Evolutionary conservation across 768 basidiomycete genomes (phyloP), one percentile per base, ranked within the genome.

Genomic region (Phaeotremella skinneri): DNA sequence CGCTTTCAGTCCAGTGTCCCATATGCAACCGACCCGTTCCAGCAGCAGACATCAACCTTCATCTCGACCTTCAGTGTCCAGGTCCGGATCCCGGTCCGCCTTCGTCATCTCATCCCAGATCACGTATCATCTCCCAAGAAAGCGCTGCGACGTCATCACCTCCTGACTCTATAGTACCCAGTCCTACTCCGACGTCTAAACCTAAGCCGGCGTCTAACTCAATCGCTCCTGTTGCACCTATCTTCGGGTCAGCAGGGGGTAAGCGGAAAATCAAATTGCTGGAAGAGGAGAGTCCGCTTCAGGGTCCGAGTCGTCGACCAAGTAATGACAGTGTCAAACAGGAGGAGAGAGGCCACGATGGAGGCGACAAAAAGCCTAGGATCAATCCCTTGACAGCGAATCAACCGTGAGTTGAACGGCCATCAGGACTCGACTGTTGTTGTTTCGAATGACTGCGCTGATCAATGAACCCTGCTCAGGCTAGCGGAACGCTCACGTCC

Each of bases 401-500:
- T 62, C 75, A 76, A 43, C 75, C 75, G 73, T 76, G 58, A 56
- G 72, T 59, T n/a, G 26, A 11, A 3, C 13, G 26, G 17, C 4
- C n/a, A 9, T 30, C 20, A 29, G 17, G 16, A 30, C 52, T 41
- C 41, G 43, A n/a, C 23, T 11, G 23, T 4, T 23, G 17, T 4
- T 9, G 16, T 43, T n/a, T n/a, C 23, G 23, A 25, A 37, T 25
- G n/a, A 11, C n/a, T 32, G 21, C 17, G 17, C 0, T 17, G 0
- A 14, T n/a, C 6, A 32, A 20, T 48, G 26, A 62, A 16, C 39
- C 4, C 23, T 11, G 27, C 3, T 13, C 25, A 76, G 74, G 1
- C 76, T 91, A 0, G 87, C 90, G 0, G 90, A 91, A 69, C 81
- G 82, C 20, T 81, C 90, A 42, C 81, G 90, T 7, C 90, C 90